These are phyloP conservation scores for Pinus tabuliformis DNA, from an alignment of 75 land plant genomes.

Conservation along the genomic window DNA sequence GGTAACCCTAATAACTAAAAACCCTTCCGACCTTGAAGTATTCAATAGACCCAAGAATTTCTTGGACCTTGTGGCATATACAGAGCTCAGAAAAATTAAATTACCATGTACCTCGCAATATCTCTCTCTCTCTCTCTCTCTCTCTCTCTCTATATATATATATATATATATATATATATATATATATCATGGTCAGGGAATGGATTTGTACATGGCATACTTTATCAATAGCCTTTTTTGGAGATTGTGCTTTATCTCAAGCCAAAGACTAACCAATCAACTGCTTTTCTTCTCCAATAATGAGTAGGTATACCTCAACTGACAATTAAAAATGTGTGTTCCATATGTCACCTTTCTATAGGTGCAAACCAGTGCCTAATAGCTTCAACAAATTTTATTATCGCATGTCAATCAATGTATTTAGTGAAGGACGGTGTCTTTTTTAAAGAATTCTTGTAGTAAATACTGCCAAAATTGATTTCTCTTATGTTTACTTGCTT, in stretches of 20 bases:
- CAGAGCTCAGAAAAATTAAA: neutral
- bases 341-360: too few species aligned
- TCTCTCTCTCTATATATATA: too few species aligned
- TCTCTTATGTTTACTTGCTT: too few species aligned
- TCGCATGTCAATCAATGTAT: too few species aligned
- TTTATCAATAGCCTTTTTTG: neutral
- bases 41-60: neutral
- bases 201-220: neutral
- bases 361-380: neutral
- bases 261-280: neutral
- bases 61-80: neutral
- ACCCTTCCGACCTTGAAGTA: neutral
- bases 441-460: too few species aligned
- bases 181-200: neutral
- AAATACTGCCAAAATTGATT: too few species aligned
- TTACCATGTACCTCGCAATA: too few species aligned
- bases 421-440: too few species aligned
- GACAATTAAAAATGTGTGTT: too few species aligned
- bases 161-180: too few species aligned
- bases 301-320: too few species aligned
- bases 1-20: neutral
- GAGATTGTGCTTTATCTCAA: neutral
- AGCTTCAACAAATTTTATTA: neutral
- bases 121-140: too few species aligned
- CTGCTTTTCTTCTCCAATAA: neutral